Percentiles rank a stretch among this genome's conserved stretches.
Evolutionary conservation across 805 yeast species (phyloP).

Genomic region (Candida orba): DNA sequence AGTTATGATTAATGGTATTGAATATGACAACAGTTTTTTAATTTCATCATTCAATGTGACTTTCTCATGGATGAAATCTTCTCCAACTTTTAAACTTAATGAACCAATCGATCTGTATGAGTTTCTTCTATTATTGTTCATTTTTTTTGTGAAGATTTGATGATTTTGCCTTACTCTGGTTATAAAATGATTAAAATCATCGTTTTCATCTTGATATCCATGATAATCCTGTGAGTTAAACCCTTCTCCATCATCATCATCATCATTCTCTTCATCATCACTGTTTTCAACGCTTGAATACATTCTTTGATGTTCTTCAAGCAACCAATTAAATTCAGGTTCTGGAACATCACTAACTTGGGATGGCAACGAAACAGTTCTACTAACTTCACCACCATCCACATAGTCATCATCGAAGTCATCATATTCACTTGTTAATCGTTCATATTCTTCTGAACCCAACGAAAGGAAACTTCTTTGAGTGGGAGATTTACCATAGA

Average conservation of each 20-base stretch:
- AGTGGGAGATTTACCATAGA: constrained; percentile 25
- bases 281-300: constrained; percentile 25
- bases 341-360: constrained; percentile 27
- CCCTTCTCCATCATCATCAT: constrained; percentile 11
- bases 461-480: constrained; percentile 33
- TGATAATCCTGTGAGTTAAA: constrained; percentile 12
- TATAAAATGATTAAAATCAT: constrained; percentile 17
- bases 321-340: constrained; percentile 32
- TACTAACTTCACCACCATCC: constrained; percentile 30
- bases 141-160: not conserved
- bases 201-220: constrained; percentile 20
- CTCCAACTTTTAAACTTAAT: constrained; percentile 12
- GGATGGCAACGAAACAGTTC: constrained; percentile 36
- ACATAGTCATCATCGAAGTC: constrained; percentile 21
- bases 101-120: constrained; percentile 20
- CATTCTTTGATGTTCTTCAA: constrained; percentile 33
- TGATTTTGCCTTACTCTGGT: constrained; percentile 17
- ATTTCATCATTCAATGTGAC: constrained; percentile 32
- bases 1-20: constrained; percentile 52
- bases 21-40: constrained; percentile 30
- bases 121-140: constrained; percentile 7
- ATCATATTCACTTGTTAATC: constrained; percentile 20
- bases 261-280: constrained; percentile 8
- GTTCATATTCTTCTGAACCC: constrained; percentile 31
- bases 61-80: constrained; percentile 26